Conservation (phyloP, 192 early-diverging fungal genomes). For the Umbelopsis sp. region DNA sequence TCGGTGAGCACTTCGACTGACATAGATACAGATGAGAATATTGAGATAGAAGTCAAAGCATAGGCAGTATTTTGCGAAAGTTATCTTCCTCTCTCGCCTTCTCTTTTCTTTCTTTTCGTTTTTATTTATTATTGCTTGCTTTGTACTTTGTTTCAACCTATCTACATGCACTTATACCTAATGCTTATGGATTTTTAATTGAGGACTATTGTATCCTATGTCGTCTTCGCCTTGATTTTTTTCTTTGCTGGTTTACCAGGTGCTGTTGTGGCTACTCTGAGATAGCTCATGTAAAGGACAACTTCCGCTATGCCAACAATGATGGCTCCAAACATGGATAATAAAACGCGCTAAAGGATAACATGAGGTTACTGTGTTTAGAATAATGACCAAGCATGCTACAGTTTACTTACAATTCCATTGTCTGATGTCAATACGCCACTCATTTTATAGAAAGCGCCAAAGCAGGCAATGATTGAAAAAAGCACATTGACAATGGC, state of each 20-base stretch:
- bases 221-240: not conserved
- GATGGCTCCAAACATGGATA: slow-evolving; percentile 2
- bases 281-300: slow-evolving; percentile 1
- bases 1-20: not conserved
- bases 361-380: not conserved
- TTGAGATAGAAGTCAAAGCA: not conserved
- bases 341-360: not conserved
- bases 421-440: not conserved
- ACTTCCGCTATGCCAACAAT: slow-evolving; percentile 3
- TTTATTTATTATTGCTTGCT: not conserved
- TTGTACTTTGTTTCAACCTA: not conserved
- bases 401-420: not conserved
- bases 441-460: slow-evolving; percentile 10
- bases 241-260: not conserved
- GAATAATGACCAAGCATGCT: not conserved
- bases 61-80: too few species aligned
- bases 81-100: too few species aligned
- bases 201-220: not conserved
- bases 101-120: too few species aligned
- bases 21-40: slow-evolving; percentile 7
- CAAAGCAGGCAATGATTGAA: slow-evolving; percentile 11
- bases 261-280: not conserved
- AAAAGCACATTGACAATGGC: slow-evolving; percentile 6
- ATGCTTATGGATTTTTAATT: not conserved
- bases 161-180: not conserved